These are phyloP conservation scores for Scheffersomyces stambukii DNA, from an alignment of 1,139 yeast genomes.

Conservation along the genomic window DNA sequence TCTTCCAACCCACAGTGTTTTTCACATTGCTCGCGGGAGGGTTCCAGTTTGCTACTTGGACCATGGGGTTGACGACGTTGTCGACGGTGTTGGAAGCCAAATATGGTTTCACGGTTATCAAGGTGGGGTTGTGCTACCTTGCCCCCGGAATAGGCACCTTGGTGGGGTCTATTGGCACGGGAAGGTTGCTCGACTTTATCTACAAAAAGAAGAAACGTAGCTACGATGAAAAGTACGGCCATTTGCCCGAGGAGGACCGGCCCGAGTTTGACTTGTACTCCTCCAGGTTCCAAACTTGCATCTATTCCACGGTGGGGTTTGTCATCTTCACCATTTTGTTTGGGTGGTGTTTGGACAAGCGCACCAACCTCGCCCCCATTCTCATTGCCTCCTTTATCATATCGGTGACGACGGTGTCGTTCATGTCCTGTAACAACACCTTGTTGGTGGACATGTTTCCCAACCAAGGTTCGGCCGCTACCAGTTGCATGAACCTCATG, in stretches of 20 bases:
- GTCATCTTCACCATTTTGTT: constrained; percentile 45
- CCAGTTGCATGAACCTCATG: constrained; percentile 27
- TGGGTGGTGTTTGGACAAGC: constrained; percentile 66
- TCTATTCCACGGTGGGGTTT: constrained; percentile 24
- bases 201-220: constrained; percentile 18
- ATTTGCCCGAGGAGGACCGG: constrained; percentile 16
- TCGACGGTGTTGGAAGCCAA: constrained; percentile 47
- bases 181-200: constrained; percentile 40
- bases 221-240: constrained; percentile 42
- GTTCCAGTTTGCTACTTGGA: constrained; percentile 64
- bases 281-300: constrained; percentile 24
- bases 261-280: constrained; percentile 20
- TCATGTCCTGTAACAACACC: constrained; percentile 23
- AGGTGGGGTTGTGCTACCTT: constrained; percentile 61
- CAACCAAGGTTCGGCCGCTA: constrained; percentile 24
- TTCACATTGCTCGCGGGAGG: constrained; percentile 48
- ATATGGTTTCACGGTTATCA: constrained; percentile 48
- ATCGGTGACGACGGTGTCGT: constrained; percentile 26
- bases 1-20: constrained; percentile 26
- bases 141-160: constrained; percentile 60
- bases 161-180: constrained; percentile 46
- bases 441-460: constrained; percentile 30
- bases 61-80: constrained; percentile 61
- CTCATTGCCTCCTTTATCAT: constrained; percentile 51
- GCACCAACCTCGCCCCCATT: constrained; percentile 50